These are phyloP conservation scores for Nicotiana attenuata DNA, from an alignment of 257 asterid genomes.

Conservation along the genomic window DNA sequence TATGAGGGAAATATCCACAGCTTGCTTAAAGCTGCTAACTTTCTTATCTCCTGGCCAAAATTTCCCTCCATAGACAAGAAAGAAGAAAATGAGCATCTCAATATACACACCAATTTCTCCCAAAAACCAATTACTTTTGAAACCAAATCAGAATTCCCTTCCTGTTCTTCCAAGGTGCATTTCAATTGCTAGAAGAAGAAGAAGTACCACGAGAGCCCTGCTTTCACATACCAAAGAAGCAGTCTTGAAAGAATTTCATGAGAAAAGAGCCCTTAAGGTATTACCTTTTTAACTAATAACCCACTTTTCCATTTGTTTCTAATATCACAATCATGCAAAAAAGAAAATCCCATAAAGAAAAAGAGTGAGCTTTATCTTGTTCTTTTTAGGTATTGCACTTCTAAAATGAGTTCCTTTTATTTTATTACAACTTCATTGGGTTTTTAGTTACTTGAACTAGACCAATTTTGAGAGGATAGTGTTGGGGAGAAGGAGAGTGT, in stretches of 20 bases:
- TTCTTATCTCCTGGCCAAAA: not conserved
- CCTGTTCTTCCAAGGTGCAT: conserved; percentile 26
- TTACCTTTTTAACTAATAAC: conserved; percentile 5
- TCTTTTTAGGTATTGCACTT: too few species aligned
- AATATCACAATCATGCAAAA: not conserved
- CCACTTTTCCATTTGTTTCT: not conserved
- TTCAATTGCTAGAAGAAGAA: conserved; percentile 31
- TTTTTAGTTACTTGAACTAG: not conserved
- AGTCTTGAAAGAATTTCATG: conserved; percentile 61
- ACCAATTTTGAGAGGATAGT: not conserved
- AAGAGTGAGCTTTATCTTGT: not conserved
- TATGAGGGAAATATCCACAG: not conserved
- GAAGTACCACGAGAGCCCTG: conserved; percentile 37
- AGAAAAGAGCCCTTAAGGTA: conserved; percentile 80
- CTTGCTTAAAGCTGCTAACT: not conserved
- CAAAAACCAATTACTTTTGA: conserved; percentile 24
- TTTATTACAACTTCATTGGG: not conserved
- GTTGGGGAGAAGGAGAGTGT: not conserved
- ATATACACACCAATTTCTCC: conserved; percentile 38
- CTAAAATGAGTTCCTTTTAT: not conserved
- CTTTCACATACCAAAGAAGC: conserved; percentile 56
- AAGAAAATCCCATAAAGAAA: not conserved
- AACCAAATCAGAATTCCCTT: conserved; percentile 41
- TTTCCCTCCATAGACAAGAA: not conserved
- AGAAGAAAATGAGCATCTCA: conserved; percentile 48